Conservation (phyloP, 371 early-diverging fungal species). For the Mucor piriformis region DNA sequence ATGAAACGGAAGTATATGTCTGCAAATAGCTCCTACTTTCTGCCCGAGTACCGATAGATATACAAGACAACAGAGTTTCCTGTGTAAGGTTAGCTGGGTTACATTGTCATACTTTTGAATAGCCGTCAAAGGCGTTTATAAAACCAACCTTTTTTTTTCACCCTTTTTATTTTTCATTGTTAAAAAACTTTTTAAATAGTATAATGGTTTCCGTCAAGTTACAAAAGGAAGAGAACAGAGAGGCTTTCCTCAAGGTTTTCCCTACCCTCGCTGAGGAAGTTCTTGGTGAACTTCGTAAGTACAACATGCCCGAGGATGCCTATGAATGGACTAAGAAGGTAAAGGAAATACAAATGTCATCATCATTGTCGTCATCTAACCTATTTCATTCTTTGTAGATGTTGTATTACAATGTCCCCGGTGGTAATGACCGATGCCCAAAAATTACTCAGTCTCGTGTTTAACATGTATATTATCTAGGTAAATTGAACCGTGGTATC, state of each 20-base stretch:
- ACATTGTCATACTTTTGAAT: too few relatives aligned
- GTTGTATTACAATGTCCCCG: slow-evolving; percentile 79
- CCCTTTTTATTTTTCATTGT: background rate
- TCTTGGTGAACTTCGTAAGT: slow-evolving; percentile 62
- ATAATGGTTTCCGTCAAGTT: slow-evolving; percentile 50
- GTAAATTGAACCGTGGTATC: slow-evolving; percentile 97
- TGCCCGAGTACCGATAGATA: too few relatives aligned
- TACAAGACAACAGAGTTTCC: background rate
- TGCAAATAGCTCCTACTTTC: background rate
- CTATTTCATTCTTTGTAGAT: slow-evolving; percentile 40
- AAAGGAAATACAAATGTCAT: background rate
- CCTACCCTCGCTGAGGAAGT: slow-evolving; percentile 64
- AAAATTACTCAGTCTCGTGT: too few relatives aligned
- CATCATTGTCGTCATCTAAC: slow-evolving; percentile 5
- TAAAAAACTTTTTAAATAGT: background rate
- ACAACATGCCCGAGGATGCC: slow-evolving; percentile 76
- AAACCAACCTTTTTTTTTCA: background rate
- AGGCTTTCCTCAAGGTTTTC: slow-evolving; percentile 64
- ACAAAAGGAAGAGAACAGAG: slow-evolving; percentile 57
- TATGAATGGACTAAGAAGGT: slow-evolving; percentile 69
- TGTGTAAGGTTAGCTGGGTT: background rate
- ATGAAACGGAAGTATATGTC: too few relatives aligned
- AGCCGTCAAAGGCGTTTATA: background rate
- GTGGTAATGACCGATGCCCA: slow-evolving; percentile 61
- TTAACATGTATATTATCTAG: slow-evolving; percentile 35